A percentile compares a stretch with the other conserved stretches of the same genome.
These are phyloP conservation scores for Purshia tridentata DNA, from an alignment of 306 rosid genomes.

Conservation along the genomic window DNA sequence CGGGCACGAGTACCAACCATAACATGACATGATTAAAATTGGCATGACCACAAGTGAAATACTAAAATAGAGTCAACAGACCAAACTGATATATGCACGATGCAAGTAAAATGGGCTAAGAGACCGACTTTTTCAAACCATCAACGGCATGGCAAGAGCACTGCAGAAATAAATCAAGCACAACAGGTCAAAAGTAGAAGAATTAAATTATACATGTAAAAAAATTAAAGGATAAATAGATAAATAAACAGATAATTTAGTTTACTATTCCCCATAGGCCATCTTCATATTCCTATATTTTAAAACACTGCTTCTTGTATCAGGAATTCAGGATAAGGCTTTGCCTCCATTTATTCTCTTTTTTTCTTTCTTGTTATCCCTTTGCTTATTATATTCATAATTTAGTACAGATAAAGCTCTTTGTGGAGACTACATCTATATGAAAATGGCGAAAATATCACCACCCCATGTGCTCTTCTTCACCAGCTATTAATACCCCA, in stretches of 20 bases:
- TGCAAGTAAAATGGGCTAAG: too few relatives aligned
- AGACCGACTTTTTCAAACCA: too few relatives aligned
- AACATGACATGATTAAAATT: too few relatives aligned
- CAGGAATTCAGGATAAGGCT: constrained; percentile 57
- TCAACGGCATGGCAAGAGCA: too few relatives aligned
- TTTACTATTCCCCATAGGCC: constrained; percentile 15
- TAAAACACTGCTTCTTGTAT: not conserved
- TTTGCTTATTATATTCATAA: constrained; percentile 9
- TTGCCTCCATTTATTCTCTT: constrained; percentile 28
- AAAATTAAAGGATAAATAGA: not conserved
- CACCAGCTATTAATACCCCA: constrained; percentile 33
- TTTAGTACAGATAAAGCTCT: not conserved
- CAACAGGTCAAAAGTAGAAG: not conserved
- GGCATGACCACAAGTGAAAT: too few relatives aligned
- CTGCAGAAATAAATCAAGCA: too few relatives aligned
- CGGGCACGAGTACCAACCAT: too few relatives aligned
- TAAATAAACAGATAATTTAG: constrained; percentile 34
- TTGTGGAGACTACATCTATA: not conserved
- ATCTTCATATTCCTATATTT: not conserved
- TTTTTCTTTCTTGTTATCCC: not conserved
- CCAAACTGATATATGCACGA: too few relatives aligned
- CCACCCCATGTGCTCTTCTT: constrained; percentile 47
- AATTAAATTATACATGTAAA: too few relatives aligned
- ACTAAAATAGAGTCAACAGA: too few relatives aligned
- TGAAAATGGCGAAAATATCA: constrained; percentile 34